Percentiles rank a stretch among this genome's conserved stretches.
These are phyloP conservation scores for Evernia prunastri DNA, from an alignment of 495 filamentous ascomycete species.

Conservation along the genomic window DNA sequence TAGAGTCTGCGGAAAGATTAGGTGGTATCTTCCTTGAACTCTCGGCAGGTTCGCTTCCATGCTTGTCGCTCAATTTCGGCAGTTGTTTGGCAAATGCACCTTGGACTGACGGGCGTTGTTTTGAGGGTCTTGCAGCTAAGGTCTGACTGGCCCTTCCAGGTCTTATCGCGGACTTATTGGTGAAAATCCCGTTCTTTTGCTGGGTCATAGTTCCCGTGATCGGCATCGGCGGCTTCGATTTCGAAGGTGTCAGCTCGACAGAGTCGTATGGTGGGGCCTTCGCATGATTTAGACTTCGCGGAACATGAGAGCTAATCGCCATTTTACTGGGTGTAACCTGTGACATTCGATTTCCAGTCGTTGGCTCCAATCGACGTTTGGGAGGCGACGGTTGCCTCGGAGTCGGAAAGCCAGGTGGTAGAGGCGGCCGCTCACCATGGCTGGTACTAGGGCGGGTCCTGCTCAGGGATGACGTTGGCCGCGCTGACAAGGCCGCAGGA, in stretches of 20 bases:
- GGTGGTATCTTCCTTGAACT: not conserved
- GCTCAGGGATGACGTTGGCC: constrained; percentile 49
- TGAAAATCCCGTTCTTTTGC: not conserved
- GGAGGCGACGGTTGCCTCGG: constrained; percentile 23
- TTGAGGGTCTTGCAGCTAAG: constrained; percentile 17
- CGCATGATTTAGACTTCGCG: constrained; percentile 26
- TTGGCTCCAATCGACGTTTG: constrained; percentile 29
- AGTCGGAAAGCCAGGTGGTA: constrained; percentile 29
- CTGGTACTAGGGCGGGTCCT: constrained; percentile 46
- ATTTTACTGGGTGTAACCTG: constrained; percentile 30
- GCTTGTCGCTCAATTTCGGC: not conserved
- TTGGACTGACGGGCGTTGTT: constrained; percentile 14
- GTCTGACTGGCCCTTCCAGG: constrained; percentile 34
- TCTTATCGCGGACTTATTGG: constrained; percentile 14
- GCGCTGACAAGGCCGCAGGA: constrained; percentile 49
- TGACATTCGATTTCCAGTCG: constrained; percentile 27
- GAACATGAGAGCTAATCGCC: constrained; percentile 33
- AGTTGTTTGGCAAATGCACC: constrained; percentile 13
- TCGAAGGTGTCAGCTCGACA: constrained; percentile 41
- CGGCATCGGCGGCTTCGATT: constrained; percentile 35
- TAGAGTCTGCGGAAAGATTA: not conserved
- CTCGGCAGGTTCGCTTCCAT: not conserved
- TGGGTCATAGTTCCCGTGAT: constrained; percentile 30
- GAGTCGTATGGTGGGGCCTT: constrained; percentile 19
- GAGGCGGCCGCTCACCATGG: constrained; percentile 31